Evolutionary conservation across 2,329 filamentous ascomycete genomes (phyloP).

Genomic region (Pyricularia sp.): DNA sequence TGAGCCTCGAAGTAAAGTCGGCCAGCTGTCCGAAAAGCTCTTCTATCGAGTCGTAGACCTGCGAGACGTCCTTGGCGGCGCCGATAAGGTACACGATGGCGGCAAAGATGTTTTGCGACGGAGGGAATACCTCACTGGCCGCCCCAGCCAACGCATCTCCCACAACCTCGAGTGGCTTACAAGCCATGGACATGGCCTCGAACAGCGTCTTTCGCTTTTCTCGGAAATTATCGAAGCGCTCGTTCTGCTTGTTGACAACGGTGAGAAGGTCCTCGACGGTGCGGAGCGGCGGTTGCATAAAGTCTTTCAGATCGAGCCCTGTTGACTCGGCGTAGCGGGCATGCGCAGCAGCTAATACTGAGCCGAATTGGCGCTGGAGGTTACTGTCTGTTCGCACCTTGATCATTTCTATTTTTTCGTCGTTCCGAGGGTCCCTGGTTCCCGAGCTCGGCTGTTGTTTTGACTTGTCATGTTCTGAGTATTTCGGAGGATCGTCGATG

Average conservation of each 20-base stretch:
- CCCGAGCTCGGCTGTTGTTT: neutral
- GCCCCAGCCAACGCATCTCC: constrained; percentile 1
- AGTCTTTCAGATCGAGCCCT: neutral
- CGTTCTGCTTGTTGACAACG: constrained; percentile 1
- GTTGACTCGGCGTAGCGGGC: neutral
- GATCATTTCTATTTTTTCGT: neutral
- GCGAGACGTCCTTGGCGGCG: constrained; percentile 4
- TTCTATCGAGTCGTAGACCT: constrained; percentile 3
- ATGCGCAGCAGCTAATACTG: constrained; percentile 3
- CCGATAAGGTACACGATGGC: constrained; percentile 4
- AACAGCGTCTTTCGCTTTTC: constrained; percentile 2
- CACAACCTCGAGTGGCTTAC: constrained; percentile 2
- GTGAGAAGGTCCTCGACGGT: constrained; percentile 2
- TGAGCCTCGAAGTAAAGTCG: constrained; percentile 4
- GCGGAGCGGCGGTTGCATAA: neutral
- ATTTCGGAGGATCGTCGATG: neutral
- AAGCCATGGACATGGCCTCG: constrained; percentile 3
- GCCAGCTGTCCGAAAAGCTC: constrained; percentile 1
- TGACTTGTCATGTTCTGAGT: neutral
- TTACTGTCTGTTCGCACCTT: neutral
- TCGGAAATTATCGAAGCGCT: neutral
- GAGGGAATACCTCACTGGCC: constrained; percentile 1
- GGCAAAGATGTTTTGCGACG: constrained; percentile 4
- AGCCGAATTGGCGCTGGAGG: neutral
- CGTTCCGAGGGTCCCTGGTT: neutral